Percentiles rank a stretch among this genome's conserved stretches.
These are phyloP conservation scores for Naematelia aurantialba DNA, from an alignment of 768 basidiomycete species.

Conservation along the genomic window DNA sequence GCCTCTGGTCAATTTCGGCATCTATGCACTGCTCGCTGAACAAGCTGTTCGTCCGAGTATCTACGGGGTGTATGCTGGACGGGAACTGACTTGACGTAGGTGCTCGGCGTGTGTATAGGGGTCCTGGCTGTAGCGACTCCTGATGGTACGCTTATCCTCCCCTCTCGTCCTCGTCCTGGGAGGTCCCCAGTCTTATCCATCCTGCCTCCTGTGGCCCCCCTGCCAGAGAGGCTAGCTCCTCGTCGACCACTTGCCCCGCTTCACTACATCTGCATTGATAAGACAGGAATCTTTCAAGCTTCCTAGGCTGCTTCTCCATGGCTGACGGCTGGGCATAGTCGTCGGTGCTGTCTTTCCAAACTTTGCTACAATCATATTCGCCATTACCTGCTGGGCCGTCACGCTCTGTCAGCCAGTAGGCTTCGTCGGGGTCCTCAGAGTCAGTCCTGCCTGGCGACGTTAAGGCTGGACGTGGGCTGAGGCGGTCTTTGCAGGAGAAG, in stretches of 20 bases:
- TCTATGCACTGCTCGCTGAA: conserved; percentile 73
- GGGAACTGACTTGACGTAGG: too few species aligned
- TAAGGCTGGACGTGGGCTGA: not conserved
- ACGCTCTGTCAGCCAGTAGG: conserved; percentile 76
- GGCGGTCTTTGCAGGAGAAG: conserved; percentile 39
- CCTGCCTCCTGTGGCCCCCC: too few species aligned
- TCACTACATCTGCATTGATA: too few species aligned
- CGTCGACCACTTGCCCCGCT: too few species aligned
- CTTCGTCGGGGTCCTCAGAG: conserved; percentile 76
- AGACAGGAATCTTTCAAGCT: too few species aligned
- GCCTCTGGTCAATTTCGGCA: conserved; percentile 82
- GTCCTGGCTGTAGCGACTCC: conserved; percentile 42
- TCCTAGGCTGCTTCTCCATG: too few species aligned
- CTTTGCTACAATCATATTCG: conserved; percentile 70
- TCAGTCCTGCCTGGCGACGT: conserved; percentile 49
- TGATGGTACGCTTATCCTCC: too few species aligned
- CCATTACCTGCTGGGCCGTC: conserved; percentile 68
- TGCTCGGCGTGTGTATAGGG: conserved; percentile 37
- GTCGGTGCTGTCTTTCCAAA: conserved; percentile 81
- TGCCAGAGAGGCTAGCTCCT: too few species aligned
- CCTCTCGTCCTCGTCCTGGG: too few species aligned
- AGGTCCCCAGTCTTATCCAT: too few species aligned
- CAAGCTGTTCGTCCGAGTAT: conserved; percentile 66
- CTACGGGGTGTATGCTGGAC: too few species aligned
- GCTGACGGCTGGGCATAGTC: conserved; percentile 58